Conservation (phyloP, 495 filamentous ascomycete species). For the Rusavskia elegans region DNA sequence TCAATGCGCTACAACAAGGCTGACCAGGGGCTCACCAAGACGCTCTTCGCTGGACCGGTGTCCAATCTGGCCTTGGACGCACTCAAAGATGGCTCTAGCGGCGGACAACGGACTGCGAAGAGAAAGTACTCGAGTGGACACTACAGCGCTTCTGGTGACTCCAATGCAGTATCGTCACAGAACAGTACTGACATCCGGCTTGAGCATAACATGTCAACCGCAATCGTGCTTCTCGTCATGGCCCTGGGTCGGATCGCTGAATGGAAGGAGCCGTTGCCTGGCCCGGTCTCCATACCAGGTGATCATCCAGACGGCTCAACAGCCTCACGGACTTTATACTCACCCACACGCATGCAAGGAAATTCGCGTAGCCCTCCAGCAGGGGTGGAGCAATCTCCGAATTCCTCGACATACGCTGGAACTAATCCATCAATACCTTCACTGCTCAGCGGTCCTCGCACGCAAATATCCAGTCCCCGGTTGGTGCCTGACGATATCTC, state of each 20-base stretch:
- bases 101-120: slow-evolving; percentile 26
- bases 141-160: slow-evolving; percentile 3
- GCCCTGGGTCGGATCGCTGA: slow-evolving; percentile 76
- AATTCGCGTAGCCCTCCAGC: not conserved
- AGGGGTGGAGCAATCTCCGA: slow-evolving; percentile 9
- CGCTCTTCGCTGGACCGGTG: slow-evolving; percentile 8
- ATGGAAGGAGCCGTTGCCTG: slow-evolving; percentile 40
- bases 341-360: slow-evolving; percentile 5
- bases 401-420: slow-evolving; percentile 10
- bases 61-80: slow-evolving; percentile 21
- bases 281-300: slow-evolving; percentile 26
- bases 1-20: slow-evolving; percentile 22
- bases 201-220: slow-evolving; percentile 49
- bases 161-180: slow-evolving; percentile 13
- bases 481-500: slow-evolving; percentile 6
- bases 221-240: slow-evolving; percentile 65
- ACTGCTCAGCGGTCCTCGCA: slow-evolving; percentile 5
- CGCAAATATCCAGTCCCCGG: slow-evolving; percentile 9
- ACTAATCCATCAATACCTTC: slow-evolving; percentile 15
- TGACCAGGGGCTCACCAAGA: slow-evolving; percentile 4
- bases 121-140: slow-evolving; percentile 34
- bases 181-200: slow-evolving; percentile 18
- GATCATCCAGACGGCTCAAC: not conserved
- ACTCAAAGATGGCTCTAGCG: slow-evolving; percentile 16
- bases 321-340: slow-evolving; percentile 6